These are phyloP conservation scores for Colletotrichum tropicicola DNA, from an alignment of 2,329 filamentous ascomycete genomes.

Conservation along the genomic window DNA sequence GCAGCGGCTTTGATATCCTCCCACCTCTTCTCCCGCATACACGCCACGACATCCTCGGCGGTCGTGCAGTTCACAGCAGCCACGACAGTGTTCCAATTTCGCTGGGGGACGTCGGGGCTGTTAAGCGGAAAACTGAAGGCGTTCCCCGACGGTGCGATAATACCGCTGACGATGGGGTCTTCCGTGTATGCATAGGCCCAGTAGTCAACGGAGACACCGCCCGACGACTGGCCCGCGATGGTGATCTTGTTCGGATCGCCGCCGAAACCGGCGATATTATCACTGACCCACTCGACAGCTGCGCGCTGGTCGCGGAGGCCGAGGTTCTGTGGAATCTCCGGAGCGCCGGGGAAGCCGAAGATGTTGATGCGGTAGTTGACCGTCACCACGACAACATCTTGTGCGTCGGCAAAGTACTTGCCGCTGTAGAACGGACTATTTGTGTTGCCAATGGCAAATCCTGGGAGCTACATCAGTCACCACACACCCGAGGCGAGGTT, in stretches of 20 bases:
- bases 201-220: slow-evolving; percentile 50
- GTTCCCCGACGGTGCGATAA: slow-evolving; percentile 56
- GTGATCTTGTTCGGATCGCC: slow-evolving; percentile 50
- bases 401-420: slow-evolving; percentile 48
- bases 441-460: slow-evolving; percentile 41
- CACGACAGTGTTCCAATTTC: slow-evolving; percentile 53
- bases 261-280: slow-evolving; percentile 56
- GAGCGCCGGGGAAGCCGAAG: slow-evolving; percentile 50
- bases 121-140: slow-evolving; percentile 56
- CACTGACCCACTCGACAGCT: slow-evolving; percentile 58
- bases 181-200: slow-evolving; percentile 58
- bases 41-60: slow-evolving; percentile 39
- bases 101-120: slow-evolving; percentile 39
- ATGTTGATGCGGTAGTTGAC: slow-evolving; percentile 56
- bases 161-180: slow-evolving; percentile 57
- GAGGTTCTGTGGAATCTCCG: slow-evolving; percentile 46
- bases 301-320: slow-evolving; percentile 59
- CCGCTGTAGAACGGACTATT: slow-evolving; percentile 51
- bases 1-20: slow-evolving; percentile 46
- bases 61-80: slow-evolving; percentile 40
- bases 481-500: not conserved
- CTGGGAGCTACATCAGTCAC: not conserved
- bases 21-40: slow-evolving; percentile 47
- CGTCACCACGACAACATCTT: slow-evolving; percentile 55
- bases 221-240: slow-evolving; percentile 55